Evolutionary conservation across 371 early-diverging fungal species (phyloP), one percentile per base, ranked within the genome.

Genomic region (Rhizomucor pusillus): DNA sequence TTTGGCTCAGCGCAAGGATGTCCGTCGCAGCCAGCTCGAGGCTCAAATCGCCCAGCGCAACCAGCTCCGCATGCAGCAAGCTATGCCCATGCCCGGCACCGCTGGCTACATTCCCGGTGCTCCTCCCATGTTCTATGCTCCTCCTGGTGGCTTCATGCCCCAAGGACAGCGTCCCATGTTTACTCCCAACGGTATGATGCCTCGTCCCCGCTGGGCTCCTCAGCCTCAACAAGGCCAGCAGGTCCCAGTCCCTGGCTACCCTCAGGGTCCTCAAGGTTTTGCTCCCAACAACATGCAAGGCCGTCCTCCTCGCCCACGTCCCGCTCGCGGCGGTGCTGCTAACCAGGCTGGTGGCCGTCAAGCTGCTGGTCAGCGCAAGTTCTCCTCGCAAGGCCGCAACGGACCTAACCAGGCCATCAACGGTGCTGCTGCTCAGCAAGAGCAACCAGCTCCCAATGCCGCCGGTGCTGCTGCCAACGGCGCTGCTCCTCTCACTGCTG

Each of bases 1-100:
- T 20, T 80, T 93, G 37, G 93, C 93, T 60, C 94, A 94, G 73
- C 90, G 93, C 65, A 89, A 90, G 77, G 94, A 94, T 56, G 88
- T 82, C 52, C 84, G 94, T 47, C 79, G 89, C 39, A 74, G 77
- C 41, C 90, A 90, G 69, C 79, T 92, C 62, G 89, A 93, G 59
- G 85, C 86, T 20, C 91, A 92, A 71, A 86, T 89, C 66, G 81
- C 86, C 61, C 88, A 90, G 70, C 84, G 92, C 57, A 77, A 77
- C 59, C 85, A 87, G 74, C 71, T 85, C 70, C 77, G 52, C 43
- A 63, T 63, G 63, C 79, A 54, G 25, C 59, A 59, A 3, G 49
- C 36, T 50, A 24, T 37, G 22, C n/a, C 12, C 40, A 46, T 55
- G 62, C 66, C 62, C 20, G 69, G 55, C 50, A 66, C 70, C 37